Evolutionary conservation across 306 rosid species (phyloP), one percentile per base, ranked within the genome.

Genomic region (Psophocarpus tetragonolobus): DNA sequence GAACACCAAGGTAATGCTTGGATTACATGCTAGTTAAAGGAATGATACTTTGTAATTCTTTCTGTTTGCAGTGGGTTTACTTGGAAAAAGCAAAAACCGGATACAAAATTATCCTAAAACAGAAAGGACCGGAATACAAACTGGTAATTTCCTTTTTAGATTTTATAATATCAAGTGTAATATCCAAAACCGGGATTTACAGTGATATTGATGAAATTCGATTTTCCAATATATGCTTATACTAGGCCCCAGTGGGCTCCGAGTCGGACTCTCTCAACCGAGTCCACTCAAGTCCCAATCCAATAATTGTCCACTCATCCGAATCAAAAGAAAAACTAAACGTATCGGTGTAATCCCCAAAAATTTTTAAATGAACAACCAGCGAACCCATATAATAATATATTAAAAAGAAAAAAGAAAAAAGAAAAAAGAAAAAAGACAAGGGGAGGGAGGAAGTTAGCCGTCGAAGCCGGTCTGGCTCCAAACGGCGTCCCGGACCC

Each of bases 401-500:
- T 7, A 21, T n/a, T n/a, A n/a, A n/a, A n/a, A n/a, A n/a, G n/a
- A n/a, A n/a, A n/a, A n/a, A n/a, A n/a, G n/a, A n/a, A n/a, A n/a
- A n/a, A n/a, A n/a, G n/a, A n/a, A n/a, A n/a, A n/a, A n/a, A n/a
- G n/a, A n/a, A n/a, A n/a, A n/a, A n/a, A n/a, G n/a, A n/a, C n/a
- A n/a, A n/a, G n/a, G n/a, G 24, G 39, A 29, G 15, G 15, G 53
- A 71, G 6, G 9, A 15, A 18, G 6, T 20, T 57, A 95, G 26
- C 99, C 99, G 51, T 95, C 83, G 71, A 92, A 95, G 42, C 99
- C 99, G 82, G 99, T 95, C 75, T 88, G 97, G 74, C 89, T 95
- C 99, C 99, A 95, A 11, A 95, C 99, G 0, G 99, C 94, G 4
- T 92, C 99, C 1, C 99, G 89, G 66, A 95, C 97, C 87, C 93